Base-by-base conservation (phyloP, 2,329 filamentous ascomycete genomes). In the Elsinoe perseae region DNA sequence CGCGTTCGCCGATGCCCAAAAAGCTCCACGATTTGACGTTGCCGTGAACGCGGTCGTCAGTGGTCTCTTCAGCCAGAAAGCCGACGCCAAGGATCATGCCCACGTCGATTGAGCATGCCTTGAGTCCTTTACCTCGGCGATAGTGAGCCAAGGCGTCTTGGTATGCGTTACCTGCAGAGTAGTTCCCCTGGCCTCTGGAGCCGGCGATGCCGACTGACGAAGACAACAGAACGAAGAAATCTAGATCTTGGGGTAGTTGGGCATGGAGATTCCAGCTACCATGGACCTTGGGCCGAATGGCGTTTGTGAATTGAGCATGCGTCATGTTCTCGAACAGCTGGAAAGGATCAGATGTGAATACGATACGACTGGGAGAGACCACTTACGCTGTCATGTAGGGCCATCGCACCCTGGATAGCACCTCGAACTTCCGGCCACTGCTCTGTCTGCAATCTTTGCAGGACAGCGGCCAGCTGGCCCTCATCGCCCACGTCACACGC, bases 81-180 rank as follows among this genome's bases (percentile, higher is more conserved):
- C 76, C 75, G 3, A 71, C 64, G 4, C 69, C 73, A 2, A 67
- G 65, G 7, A 84, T 73, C 1, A 73, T 73, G 0, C 79, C 79
- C 12, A 84, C 68, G 61, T 83, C 75, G 1, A 85, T 69, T 0
- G 74, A 73, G 0, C 75, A 70, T 21, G 74, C 76, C 2, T 73
- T 68, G 1, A 77, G 64, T 1, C 75, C 75, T 21, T 65, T 65
- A 1, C 64, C 64, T 0, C 68, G 66, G 2, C 77, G 70, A 58
- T 75, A 67, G 20, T 70, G 67, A 2, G 66, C 69, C 23, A 65
- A 61, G 4, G 54, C 54, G 50, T 60, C 59, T 18, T 58, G 54
- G 42, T 57, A 60, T 14, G 46, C 57, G 21, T 59, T 60, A 6
- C 57, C 61, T 4, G 59, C 58, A 7, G 57, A 56, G 40, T 63